phyloP scores from a whole-genome alignment of 1,284 basidiomycete genomes.

The Leccinum pallidistipes region DNA sequence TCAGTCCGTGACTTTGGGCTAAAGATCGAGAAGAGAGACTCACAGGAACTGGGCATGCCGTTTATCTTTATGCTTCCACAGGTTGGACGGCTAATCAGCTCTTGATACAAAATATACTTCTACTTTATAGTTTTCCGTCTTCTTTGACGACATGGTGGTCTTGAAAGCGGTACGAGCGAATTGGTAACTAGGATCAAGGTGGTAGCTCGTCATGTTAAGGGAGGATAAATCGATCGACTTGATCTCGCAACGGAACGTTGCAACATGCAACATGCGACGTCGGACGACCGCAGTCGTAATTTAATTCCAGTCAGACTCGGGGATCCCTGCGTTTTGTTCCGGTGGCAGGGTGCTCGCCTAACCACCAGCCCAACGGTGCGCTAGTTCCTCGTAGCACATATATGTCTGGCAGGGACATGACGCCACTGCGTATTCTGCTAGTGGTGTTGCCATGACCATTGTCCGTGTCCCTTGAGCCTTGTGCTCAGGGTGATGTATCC shows the following conservation, averaged over 20 bases:
- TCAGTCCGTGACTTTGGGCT: constrained; percentile 13
- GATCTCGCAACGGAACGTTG: constrained; percentile 5
- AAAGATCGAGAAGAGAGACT: constrained; percentile 43
- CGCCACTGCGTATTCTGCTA: constrained; percentile 29
- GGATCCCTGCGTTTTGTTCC: neutral
- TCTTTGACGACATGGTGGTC: neutral
- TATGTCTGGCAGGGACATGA: constrained; percentile 13
- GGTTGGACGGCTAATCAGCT: constrained; percentile 70
- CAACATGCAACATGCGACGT: neutral
- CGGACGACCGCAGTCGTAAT: neutral
- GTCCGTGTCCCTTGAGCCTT: constrained; percentile 6
- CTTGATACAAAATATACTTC: constrained; percentile 46
- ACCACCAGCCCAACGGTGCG: neutral
- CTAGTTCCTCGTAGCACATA: constrained; percentile 4
- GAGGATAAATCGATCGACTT: neutral
- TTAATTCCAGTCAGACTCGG: neutral
- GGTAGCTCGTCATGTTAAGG: neutral
- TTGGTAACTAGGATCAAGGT: constrained; percentile 1
- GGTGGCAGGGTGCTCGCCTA: neutral
- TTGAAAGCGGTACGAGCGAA: neutral
- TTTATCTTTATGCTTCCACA: constrained; percentile 45
- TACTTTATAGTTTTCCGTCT: neutral
- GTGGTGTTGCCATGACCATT: constrained; percentile 4
- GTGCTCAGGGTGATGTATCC: constrained; percentile 22
- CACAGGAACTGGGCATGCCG: constrained; percentile 70